Percentiles rank a stretch among this genome's conserved stretches.
These are phyloP conservation scores for Ophiostoma australiae DNA, from an alignment of 2,329 filamentous ascomycete genomes.

Conservation along the genomic window DNA sequence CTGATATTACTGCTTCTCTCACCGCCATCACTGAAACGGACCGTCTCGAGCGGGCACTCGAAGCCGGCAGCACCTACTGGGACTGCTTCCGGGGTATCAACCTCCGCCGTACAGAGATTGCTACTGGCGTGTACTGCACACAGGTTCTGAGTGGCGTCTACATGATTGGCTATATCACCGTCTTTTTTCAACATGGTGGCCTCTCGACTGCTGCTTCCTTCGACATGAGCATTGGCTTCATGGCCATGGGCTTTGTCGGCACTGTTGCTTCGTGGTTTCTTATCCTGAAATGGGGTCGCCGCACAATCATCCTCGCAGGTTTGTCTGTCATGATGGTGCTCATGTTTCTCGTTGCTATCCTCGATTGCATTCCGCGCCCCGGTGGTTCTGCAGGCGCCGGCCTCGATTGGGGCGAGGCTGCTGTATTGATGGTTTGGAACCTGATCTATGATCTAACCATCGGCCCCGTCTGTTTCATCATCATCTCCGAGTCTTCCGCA, in stretches of 20 bases:
- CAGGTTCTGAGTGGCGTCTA: constrained; percentile 61
- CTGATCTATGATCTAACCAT: constrained; percentile 50
- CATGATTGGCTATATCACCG: constrained; percentile 60
- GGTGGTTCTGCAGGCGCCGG: constrained; percentile 32
- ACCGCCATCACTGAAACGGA: constrained; percentile 56
- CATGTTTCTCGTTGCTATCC: constrained; percentile 45
- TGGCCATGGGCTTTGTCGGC: constrained; percentile 49
- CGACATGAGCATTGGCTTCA: constrained; percentile 50
- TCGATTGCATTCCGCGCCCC: constrained; percentile 43
- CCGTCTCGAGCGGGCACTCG: constrained; percentile 49
- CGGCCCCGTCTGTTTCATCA: constrained; percentile 48
- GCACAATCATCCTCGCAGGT: constrained; percentile 47
- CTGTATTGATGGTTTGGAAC: constrained; percentile 48
- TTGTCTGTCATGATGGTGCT: constrained; percentile 41
- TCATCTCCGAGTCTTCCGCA: constrained; percentile 50
- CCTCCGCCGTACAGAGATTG: constrained; percentile 50
- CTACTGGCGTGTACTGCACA: constrained; percentile 58
- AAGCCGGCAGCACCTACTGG: constrained; percentile 46
- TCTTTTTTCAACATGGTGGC: constrained; percentile 56
- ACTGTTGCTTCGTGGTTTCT: constrained; percentile 52
- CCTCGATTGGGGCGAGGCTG: constrained; percentile 45
- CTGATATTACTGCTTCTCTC: constrained; percentile 46
- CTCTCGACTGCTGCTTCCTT: constrained; percentile 47
- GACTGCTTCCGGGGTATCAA: constrained; percentile 50
- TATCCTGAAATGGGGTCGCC: constrained; percentile 46